These are phyloP conservation scores for Peniophora sp. DNA, from an alignment of 1,284 basidiomycete genomes.

Conservation along the genomic window DNA sequence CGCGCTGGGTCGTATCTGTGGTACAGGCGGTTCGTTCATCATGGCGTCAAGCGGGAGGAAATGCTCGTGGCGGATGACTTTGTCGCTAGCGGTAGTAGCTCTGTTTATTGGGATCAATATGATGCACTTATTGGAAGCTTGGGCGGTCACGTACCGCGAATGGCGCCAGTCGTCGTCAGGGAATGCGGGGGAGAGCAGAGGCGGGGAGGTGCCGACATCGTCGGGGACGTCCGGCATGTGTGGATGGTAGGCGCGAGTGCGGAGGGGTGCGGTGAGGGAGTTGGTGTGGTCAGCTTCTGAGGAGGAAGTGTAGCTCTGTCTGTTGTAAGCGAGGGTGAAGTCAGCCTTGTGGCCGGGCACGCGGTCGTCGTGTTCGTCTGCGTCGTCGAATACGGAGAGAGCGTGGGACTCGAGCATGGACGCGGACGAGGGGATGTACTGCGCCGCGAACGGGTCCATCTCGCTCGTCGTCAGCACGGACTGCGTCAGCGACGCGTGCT, in stretches of 20 bases:
- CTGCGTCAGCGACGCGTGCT: constrained; percentile 30
- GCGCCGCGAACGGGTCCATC: constrained; percentile 52
- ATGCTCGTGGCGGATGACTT: constrained; percentile 5
- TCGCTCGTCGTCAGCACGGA: constrained; percentile 58
- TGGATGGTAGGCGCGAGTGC: neutral
- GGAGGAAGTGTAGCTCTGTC: constrained; percentile 48
- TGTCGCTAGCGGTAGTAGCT: constrained; percentile 9
- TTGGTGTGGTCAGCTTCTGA: constrained; percentile 40
- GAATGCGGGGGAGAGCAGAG: constrained; percentile 6
- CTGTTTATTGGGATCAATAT: too few relatives aligned
- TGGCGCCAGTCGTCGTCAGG: constrained; percentile 7
- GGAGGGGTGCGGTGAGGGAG: constrained; percentile 1
- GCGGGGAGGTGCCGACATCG: neutral
- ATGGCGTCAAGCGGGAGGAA: neutral
- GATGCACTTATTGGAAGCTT: too few relatives aligned
- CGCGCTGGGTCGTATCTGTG: constrained; percentile 5
- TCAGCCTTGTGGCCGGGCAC: constrained; percentile 26
- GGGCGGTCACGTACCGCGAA: constrained; percentile 8
- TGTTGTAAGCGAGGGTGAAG: constrained; percentile 24
- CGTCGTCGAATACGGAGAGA: constrained; percentile 46
- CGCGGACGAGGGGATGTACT: constrained; percentile 32
- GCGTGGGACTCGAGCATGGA: constrained; percentile 27
- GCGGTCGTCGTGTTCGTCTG: constrained; percentile 26
- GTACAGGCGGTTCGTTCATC: constrained; percentile 1
- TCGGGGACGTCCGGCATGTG: neutral